phyloP scores from a whole-genome alignment of 2,329 filamentous ascomycete genomes.

The Cryphonectria nitschkei region DNA sequence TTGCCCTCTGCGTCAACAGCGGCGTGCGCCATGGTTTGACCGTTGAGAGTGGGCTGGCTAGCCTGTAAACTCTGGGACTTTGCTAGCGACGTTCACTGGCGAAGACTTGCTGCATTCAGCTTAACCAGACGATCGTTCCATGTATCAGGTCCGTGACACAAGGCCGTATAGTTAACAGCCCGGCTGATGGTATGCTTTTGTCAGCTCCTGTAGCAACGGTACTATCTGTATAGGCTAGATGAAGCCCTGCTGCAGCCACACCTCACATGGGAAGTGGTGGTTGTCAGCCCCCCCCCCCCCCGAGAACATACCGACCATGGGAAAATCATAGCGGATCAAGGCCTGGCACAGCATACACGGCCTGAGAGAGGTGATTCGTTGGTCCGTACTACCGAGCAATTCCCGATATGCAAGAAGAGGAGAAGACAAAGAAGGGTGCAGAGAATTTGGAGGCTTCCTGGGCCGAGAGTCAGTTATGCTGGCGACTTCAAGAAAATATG shows the following conservation, averaged over 20 bases:
- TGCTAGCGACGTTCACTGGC: not conserved
- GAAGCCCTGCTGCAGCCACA: not conserved
- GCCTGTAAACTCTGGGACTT: not conserved
- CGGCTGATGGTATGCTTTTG: not conserved
- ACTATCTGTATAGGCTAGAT: not conserved
- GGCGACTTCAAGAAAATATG: not conserved
- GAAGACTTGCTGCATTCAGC: not conserved
- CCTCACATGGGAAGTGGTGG: not conserved
- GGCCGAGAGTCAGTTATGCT: not conserved
- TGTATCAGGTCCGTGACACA: not conserved
- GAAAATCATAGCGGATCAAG: not conserved
- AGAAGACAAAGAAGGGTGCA: not conserved
- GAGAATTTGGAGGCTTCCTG: not conserved
- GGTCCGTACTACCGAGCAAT: slow-evolving; percentile 13
- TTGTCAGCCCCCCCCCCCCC: not conserved
- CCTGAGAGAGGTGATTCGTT: slow-evolving; percentile 8
- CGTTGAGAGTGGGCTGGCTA: not conserved
- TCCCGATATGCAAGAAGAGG: not conserved
- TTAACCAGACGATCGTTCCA: not conserved
- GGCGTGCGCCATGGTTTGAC: not conserved
- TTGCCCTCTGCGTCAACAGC: not conserved
- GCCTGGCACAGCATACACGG: not conserved
- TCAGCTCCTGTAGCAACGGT: not conserved
- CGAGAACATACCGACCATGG: not conserved
- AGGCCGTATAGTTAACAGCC: not conserved